Conservation (phyloP, 192 early-diverging fungal species). For the Coemansia aciculifera region DNA sequence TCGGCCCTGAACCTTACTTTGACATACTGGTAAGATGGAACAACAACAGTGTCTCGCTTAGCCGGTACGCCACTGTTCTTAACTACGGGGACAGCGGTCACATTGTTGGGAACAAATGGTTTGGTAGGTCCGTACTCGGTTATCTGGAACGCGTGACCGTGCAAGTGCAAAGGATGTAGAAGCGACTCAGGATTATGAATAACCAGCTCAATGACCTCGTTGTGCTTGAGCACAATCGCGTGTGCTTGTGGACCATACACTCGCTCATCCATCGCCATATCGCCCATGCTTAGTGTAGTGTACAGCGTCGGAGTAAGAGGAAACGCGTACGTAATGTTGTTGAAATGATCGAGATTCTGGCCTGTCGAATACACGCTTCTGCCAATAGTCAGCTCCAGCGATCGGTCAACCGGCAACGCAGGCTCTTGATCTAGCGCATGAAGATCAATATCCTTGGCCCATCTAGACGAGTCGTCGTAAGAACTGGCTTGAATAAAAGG, state of each 20-base stretch:
- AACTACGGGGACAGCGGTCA: constrained; percentile 17
- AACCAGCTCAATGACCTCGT: constrained; percentile 64
- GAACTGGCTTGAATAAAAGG: constrained; percentile 29
- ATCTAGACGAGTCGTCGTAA: neutral
- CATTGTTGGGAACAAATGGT: constrained; percentile 25
- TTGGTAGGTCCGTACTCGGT: constrained; percentile 49
- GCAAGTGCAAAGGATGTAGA: constrained; percentile 74
- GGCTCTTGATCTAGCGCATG: constrained; percentile 49
- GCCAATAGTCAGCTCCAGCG: constrained; percentile 51
- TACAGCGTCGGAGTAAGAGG: constrained; percentile 66
- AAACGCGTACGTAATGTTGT: constrained; percentile 63
- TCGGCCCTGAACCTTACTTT: constrained; percentile 71
- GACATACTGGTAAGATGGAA: constrained; percentile 57
- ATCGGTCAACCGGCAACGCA: constrained; percentile 1
- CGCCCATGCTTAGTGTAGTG: constrained; percentile 63
- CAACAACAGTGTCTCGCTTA: constrained; percentile 63
- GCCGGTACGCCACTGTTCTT: constrained; percentile 9
- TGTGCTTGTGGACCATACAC: constrained; percentile 66
- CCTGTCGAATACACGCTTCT: constrained; percentile 62
- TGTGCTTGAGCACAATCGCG: constrained; percentile 57
- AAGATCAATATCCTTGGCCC: constrained; percentile 51
- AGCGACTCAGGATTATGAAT: constrained; percentile 69
- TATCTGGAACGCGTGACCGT: constrained; percentile 83
- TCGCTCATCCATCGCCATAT: constrained; percentile 46
- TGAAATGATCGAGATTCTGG: constrained; percentile 70